Evolutionary conservation across 805 yeast species (phyloP), one percentile per base, ranked within the genome.

Genomic region (Teunomyces stri): DNA sequence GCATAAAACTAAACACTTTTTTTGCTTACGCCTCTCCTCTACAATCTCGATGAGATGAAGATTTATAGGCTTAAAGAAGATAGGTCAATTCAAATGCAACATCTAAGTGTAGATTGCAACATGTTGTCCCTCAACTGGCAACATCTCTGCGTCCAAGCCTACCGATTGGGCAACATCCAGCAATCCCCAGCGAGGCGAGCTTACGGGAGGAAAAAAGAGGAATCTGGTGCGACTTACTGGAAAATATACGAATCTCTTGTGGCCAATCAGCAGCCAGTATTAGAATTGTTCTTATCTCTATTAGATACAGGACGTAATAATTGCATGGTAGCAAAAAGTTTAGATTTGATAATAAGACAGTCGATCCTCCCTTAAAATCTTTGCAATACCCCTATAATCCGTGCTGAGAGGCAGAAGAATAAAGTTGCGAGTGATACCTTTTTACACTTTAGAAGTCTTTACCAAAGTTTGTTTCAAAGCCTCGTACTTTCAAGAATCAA

Each of bases 281-380:
- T 37, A 37, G 18, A 37, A 37, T 37, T 37, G 25, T 20, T 20
- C 40, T 37, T 37, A 37, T 37, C 40, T 37, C 29, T n/a, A 21
- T 20, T 21, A 37, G 18, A 37, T 37, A 37, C 40, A 37, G 40
- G 40, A 37, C 4, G 18, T 13, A 21, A 21, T 18, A n/a, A 16
- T 22, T 22, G 5, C 13, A n/a, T 38, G 43, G 33, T 39, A 39
- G 33, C 33, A 39, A 39, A 27, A 39, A 28, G 33, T 11, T 11
- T 27, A 16, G 11, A 31, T 13, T 31, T 10, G 34, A 31, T n/a
- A 13, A 5, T 15, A 6, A 31, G 34, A 31, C 6, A 9, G 7
- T 13, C 34, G 18, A 13, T 25, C 27, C 27, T 15, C 5, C 18
- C 34, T 6, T 11, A 13, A 13, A 31, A 6, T 31, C 16, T 31